Percentiles rank a stretch among this genome's conserved stretches.
phyloP scores from a whole-genome alignment of 139 green algal genomes.

The Ettlia oleoabundans region DNA sequence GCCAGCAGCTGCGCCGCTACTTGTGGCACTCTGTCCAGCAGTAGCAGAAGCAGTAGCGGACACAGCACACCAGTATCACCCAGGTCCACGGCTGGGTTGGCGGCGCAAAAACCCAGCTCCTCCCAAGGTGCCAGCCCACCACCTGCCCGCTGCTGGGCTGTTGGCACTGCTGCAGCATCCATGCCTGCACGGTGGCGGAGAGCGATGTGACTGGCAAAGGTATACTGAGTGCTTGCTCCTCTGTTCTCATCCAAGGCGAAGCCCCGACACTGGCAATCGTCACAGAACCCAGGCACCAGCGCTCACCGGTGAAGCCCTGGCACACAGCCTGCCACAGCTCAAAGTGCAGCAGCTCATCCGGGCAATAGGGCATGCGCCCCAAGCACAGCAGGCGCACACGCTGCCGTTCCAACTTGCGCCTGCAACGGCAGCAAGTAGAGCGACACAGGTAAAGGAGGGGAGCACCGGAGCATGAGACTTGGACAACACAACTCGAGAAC shows the following conservation, averaged over 20 bases:
- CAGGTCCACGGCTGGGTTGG: conserved; percentile 23
- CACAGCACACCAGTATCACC: neutral
- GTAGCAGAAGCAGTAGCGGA: conserved; percentile 22
- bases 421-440: neutral
- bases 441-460: neutral
- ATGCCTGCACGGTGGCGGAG: no score
- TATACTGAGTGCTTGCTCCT: no score
- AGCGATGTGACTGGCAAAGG: no score
- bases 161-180: no score
- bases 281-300: neutral
- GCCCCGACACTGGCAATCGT: no score
- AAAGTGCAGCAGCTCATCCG: conserved; percentile 8
- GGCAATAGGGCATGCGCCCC: conserved; percentile 3
- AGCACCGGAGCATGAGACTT: neutral
- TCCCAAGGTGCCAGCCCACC: neutral
- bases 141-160: no score
- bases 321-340: conserved; percentile 5
- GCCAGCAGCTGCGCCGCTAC: conserved; percentile 7
- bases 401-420: conserved; percentile 1
- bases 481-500: neutral
- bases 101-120: conserved; percentile 17
- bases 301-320: neutral
- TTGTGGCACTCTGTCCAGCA: neutral
- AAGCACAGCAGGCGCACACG: conserved; percentile 29
- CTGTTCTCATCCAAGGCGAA: no score